A percentile compares a stretch with the other conserved stretches of the same genome.
Conservation (phyloP, 2,329 filamentous ascomycete species). For the Capronia americana region DNA sequence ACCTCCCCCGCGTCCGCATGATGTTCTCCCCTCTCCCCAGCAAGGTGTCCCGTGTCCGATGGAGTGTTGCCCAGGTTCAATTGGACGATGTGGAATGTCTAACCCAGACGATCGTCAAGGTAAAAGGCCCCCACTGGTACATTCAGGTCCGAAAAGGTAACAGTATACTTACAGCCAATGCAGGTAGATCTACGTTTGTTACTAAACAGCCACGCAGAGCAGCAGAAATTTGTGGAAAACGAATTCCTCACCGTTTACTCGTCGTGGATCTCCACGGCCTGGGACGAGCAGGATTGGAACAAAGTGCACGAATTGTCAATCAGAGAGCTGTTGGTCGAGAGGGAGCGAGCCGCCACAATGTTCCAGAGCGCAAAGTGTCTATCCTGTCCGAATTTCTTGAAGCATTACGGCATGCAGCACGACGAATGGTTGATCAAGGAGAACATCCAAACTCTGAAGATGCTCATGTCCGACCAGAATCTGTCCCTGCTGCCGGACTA, state of each 20-base stretch:
- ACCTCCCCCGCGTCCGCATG: slow-evolving; percentile 72
- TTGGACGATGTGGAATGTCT: slow-evolving; percentile 83
- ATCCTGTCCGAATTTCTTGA: slow-evolving; percentile 77
- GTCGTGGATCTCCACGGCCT: slow-evolving; percentile 75
- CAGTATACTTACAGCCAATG: slow-evolving; percentile 25
- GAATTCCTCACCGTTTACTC: slow-evolving; percentile 72
- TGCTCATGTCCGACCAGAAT: slow-evolving; percentile 93
- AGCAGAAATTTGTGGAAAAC: slow-evolving; percentile 67
- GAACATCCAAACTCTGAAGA: slow-evolving; percentile 84
- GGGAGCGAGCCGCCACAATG: slow-evolving; percentile 66
- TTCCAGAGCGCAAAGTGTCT: slow-evolving; percentile 71
- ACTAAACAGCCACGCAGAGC: slow-evolving; percentile 53
- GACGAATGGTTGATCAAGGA: slow-evolving; percentile 97
- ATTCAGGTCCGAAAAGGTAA: slow-evolving; percentile 59
- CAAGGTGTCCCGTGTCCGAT: slow-evolving; percentile 69
- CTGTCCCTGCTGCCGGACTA: slow-evolving; percentile 95
- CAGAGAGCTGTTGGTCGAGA: slow-evolving; percentile 77
- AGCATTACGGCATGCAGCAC: slow-evolving; percentile 95
- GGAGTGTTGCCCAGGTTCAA: slow-evolving; percentile 72
- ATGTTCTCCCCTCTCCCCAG: slow-evolving; percentile 72
- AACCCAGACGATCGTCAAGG: slow-evolving; percentile 69
- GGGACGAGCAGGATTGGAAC: slow-evolving; percentile 81
- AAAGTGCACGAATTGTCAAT: slow-evolving; percentile 83
- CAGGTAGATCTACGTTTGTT: slow-evolving; percentile 49
- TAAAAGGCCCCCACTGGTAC: slow-evolving; percentile 55